A percentile compares a stretch with the other conserved stretches of the same genome.
These are phyloP conservation scores for Pichia sp. DNA, from an alignment of 1,139 yeast genomes.

Conservation along the genomic window DNA sequence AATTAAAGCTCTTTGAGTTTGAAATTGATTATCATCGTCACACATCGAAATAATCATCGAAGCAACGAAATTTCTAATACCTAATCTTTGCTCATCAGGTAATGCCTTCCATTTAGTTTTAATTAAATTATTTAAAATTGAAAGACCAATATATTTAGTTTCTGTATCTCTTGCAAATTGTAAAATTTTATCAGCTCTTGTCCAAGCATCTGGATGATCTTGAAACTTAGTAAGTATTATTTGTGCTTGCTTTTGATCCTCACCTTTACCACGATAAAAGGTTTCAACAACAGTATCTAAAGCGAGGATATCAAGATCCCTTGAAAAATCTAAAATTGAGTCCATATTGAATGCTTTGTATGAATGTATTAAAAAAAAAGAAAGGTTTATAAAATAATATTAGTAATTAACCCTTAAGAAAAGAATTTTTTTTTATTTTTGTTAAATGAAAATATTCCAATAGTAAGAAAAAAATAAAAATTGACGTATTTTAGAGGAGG, in stretches of 20 bases:
- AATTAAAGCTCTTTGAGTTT: slow-evolving; percentile 72
- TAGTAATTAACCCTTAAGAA: not conserved
- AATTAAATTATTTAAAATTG: slow-evolving; percentile 83
- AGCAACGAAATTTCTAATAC: slow-evolving; percentile 88
- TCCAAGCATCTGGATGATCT: slow-evolving; percentile 95
- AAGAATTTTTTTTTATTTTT: too few relatives aligned
- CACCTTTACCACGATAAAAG: slow-evolving; percentile 80
- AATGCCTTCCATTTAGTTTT: slow-evolving; percentile 90
- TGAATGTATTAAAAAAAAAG: not conserved
- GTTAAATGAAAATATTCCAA: too few relatives aligned
- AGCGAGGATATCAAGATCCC: slow-evolving; percentile 71
- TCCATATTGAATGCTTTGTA: too few relatives aligned
- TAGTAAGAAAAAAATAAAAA: too few relatives aligned
- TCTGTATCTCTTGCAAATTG: slow-evolving; percentile 77
- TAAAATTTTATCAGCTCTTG: slow-evolving; percentile 81
- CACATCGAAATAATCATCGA: slow-evolving; percentile 91
- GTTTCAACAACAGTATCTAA: slow-evolving; percentile 83
- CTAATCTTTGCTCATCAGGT: slow-evolving; percentile 78
- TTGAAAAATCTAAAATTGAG: slow-evolving; percentile 76
- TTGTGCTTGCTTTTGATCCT: slow-evolving; percentile 80
- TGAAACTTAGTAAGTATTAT: slow-evolving; percentile 79
- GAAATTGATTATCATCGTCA: slow-evolving; percentile 75
- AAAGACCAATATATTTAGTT: slow-evolving; percentile 84
- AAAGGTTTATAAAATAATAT: not conserved
- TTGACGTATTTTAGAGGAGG: too few relatives aligned